Percentiles rank a stretch among this genome's conserved stretches.
Conservation (phyloP, 2,329 filamentous ascomycete genomes). For the Sporothrix pseudoabietina region DNA sequence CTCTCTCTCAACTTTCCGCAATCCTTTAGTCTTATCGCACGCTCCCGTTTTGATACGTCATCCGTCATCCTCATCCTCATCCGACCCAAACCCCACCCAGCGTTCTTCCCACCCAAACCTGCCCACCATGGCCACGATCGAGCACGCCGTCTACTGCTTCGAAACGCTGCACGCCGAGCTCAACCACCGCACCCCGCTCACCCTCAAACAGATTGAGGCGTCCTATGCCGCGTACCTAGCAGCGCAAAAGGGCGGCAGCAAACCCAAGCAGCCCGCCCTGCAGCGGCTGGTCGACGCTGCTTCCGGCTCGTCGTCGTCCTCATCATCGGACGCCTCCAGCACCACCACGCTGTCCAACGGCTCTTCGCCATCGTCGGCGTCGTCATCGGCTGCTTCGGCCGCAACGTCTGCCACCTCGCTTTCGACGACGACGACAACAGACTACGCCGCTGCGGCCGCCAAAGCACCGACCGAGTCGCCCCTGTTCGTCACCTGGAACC, state of each 20-base stretch:
- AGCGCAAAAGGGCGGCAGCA: constrained; percentile 35
- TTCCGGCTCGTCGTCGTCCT: constrained; percentile 37
- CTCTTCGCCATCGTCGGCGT: constrained; percentile 26
- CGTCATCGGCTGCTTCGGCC: constrained; percentile 37
- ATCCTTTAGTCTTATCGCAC: constrained; percentile 6
- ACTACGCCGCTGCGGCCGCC: not conserved
- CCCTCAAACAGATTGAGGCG: constrained; percentile 68
- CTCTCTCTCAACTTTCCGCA: not conserved
- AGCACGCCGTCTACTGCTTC: constrained; percentile 93
- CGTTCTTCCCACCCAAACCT: not conserved
- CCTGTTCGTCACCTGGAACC: constrained; percentile 96
- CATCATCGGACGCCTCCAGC: constrained; percentile 29
- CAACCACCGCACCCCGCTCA: constrained; percentile 66
- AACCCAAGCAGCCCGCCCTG: constrained; percentile 47
- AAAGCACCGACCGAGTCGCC: constrained; percentile 58
- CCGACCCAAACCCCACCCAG: not conserved
- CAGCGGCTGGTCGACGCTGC: constrained; percentile 44
- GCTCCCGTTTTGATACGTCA: not conserved
- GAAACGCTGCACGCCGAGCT: constrained; percentile 79
- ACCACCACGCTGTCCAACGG: not conserved
- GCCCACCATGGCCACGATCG: constrained; percentile 72
- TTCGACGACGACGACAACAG: not conserved
- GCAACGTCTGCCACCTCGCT: not conserved
- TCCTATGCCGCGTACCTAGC: constrained; percentile 56
- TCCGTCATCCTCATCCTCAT: not conserved